A percentile compares a stretch with the other conserved stretches of the same genome.
Conservation (phyloP, 2,329 filamentous ascomycete genomes). For the Neurospora sp. region DNA sequence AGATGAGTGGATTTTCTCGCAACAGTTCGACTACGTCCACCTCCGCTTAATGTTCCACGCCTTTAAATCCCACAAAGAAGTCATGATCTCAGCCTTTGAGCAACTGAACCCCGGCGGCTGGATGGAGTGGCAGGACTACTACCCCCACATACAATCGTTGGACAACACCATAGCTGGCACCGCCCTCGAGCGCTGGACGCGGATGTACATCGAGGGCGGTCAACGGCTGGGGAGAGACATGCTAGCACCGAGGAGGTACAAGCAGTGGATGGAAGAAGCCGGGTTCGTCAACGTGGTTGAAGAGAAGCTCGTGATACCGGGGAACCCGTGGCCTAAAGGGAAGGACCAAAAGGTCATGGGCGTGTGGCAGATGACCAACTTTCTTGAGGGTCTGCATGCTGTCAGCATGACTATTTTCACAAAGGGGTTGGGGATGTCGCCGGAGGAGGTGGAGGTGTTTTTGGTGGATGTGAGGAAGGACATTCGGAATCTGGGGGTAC, state of each 20-base stretch:
- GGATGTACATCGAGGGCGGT: constrained; percentile 11
- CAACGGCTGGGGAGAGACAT: constrained; percentile 12
- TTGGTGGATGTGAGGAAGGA: constrained; percentile 11
- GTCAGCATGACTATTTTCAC: constrained; percentile 20
- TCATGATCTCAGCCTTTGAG: constrained; percentile 8
- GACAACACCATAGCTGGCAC: constrained; percentile 8
- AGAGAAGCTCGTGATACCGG: constrained; percentile 18
- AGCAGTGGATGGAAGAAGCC: constrained; percentile 18
- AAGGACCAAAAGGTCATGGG: constrained; percentile 20
- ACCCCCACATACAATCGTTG: constrained; percentile 3
- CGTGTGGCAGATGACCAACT: constrained; percentile 21
- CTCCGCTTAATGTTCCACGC: constrained; percentile 6
- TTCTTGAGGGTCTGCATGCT: constrained; percentile 19
- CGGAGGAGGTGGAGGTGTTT: constrained; percentile 16
- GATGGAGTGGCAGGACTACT: constrained; percentile 14
- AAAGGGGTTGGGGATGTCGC: constrained; percentile 17
- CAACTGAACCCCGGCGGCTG: constrained; percentile 14
- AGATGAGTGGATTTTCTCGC: constrained; percentile 9
- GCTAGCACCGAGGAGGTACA: constrained; percentile 15
- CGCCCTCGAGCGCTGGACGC: constrained; percentile 5
- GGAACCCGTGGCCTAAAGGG: constrained; percentile 22
- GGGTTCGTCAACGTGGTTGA: constrained; percentile 24
- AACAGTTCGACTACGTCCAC: constrained; percentile 13
- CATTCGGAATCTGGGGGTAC: constrained; percentile 7
- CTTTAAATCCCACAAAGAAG: constrained; percentile 5